Evolutionary conservation across 306 rosid species (phyloP), one percentile per base, ranked within the genome.

Genomic region (Sophora flavescens): DNA sequence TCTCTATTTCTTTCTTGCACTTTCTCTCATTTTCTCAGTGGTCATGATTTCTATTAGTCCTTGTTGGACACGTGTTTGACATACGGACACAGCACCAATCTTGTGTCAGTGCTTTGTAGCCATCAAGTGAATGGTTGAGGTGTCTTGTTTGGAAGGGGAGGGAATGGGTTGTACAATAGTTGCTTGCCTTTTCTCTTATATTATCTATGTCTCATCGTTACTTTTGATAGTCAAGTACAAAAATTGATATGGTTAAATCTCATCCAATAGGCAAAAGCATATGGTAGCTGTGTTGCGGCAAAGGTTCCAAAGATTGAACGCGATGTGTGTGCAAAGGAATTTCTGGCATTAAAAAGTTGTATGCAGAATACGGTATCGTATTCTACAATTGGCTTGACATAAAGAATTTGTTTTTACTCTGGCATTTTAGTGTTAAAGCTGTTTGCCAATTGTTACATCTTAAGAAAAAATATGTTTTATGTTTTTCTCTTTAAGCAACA

Each of bases 261-360:
- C 69, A 77, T 42, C 61, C 65, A 10, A 63, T 78, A 92, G 98
- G 96, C 88, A n/a, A 92, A 82, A 84, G 91, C 88, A 44, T 95
- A 95, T 9, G 97, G 98, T 63, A 81, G 89, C 63, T 95, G 98
- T 83, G 90, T 92, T 78, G 96, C 97, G 45, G 89, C 90, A 6
- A 95, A 92, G 84, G 92, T 95, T 88, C 99, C 99, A 53, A 89
- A 90, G 75, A 88, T 95, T 84, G 99, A 95, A 72, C 91, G 74
- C 42, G 93, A 92, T 78, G 80, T 92, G 81, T 95, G 97, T 82
- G 78, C 81, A 59, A 90, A 92, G 82, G 99, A 95, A 84, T 92
- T 95, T 89, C 65, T 89, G 38, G 91, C 85, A 72, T 87, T 92
- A 45, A 90, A 95, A 80, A 81, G 78, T 87, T 95, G 99, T 83